These are phyloP conservation scores for Nitzschia sp. DNA, from an alignment of 108 stramenopile genomes.

Conservation along the genomic window DNA sequence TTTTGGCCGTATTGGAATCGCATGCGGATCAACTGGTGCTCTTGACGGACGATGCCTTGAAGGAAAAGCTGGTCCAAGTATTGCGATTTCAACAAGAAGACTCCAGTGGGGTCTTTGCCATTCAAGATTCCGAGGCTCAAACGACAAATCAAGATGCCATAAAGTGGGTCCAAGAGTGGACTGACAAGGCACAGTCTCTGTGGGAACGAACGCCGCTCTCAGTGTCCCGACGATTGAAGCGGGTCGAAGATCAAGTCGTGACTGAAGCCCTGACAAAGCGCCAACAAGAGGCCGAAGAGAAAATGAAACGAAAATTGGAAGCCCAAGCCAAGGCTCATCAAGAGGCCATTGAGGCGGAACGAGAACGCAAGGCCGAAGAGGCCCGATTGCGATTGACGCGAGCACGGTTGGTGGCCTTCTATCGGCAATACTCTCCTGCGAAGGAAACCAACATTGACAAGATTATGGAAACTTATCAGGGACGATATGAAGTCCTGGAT, in stretches of 20 bases:
- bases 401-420: slow-evolving; percentile 77
- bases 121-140: slow-evolving; percentile 27
- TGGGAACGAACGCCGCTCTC: slow-evolving; percentile 68
- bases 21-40: slow-evolving; percentile 67
- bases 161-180: slow-evolving; percentile 59
- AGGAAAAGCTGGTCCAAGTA: slow-evolving; percentile 48
- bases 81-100: slow-evolving; percentile 46
- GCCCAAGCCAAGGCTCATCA: slow-evolving; percentile 64
- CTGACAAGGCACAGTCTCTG: slow-evolving; percentile 42
- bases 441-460: slow-evolving; percentile 78
- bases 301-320: slow-evolving; percentile 53
- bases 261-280: slow-evolving; percentile 45
- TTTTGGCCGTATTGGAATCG: slow-evolving; percentile 69
- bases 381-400: slow-evolving; percentile 60
- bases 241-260: slow-evolving; percentile 71
- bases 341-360: slow-evolving; percentile 58
- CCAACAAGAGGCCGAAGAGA: slow-evolving; percentile 54
- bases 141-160: slow-evolving; percentile 24
- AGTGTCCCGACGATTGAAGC: slow-evolving; percentile 51
- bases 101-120: slow-evolving; percentile 20
- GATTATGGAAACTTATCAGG: slow-evolving; percentile 70
- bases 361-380: slow-evolving; percentile 60
- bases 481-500: slow-evolving; percentile 75
- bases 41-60: slow-evolving; percentile 67
- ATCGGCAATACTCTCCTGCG: slow-evolving; percentile 72